phyloP scores from a whole-genome alignment of 2,329 filamentous ascomycete species.

The Verticillium klebahnii region DNA sequence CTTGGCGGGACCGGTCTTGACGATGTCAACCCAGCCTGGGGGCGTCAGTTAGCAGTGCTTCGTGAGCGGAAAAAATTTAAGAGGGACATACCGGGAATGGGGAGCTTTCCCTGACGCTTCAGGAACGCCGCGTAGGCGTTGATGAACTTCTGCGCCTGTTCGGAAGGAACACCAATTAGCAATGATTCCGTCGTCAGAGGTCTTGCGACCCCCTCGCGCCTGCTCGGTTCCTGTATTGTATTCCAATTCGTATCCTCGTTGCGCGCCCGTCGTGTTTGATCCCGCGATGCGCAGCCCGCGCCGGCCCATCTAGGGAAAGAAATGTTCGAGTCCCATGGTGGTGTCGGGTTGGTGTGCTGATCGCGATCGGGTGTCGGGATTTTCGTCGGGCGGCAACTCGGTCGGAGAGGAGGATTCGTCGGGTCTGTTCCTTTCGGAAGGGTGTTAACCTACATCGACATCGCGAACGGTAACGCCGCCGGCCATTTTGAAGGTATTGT shows the following conservation, averaged over 20 bases:
- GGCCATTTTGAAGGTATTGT: constrained; percentile 65
- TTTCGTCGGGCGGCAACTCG: neutral
- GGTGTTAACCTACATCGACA: constrained; percentile 65
- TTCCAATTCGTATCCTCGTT: neutral
- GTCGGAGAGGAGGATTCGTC: neutral
- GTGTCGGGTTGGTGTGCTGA: neutral
- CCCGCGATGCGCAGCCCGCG: constrained; percentile 1
- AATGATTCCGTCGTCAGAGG: constrained; percentile 69
- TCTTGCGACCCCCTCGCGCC: constrained; percentile 70
- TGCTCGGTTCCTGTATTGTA: constrained; percentile 43
- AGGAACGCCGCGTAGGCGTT: constrained; percentile 80
- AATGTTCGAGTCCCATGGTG: neutral
- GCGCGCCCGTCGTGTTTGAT: neutral
- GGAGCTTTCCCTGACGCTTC: constrained; percentile 92
- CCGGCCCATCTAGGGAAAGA: neutral
- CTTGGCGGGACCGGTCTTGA: constrained; percentile 96
- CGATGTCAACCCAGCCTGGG: constrained; percentile 95
- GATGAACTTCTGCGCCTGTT: constrained; percentile 85
- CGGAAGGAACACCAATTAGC: constrained; percentile 53
- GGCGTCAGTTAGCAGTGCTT: neutral
- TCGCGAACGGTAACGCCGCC: constrained; percentile 79
- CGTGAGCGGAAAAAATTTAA: too few species aligned
- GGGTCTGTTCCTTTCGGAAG: constrained; percentile 7
- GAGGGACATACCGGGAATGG: constrained; percentile 70
- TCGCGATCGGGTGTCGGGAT: constrained; percentile 2